Conservation (phyloP, 257 asterid genomes). For the Nicotiana tomentosiformis region DNA sequence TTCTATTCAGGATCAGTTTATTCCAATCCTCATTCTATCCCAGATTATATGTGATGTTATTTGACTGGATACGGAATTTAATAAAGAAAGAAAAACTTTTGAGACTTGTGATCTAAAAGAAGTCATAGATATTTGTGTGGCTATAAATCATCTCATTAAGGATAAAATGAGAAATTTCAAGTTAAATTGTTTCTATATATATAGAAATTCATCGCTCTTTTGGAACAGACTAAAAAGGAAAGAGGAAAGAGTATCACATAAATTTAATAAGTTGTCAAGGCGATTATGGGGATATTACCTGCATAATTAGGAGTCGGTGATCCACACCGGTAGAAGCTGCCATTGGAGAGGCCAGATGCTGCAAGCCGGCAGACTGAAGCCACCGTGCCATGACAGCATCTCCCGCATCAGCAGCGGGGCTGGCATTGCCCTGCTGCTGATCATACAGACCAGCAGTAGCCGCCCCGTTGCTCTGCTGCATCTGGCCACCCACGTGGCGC, state of each 20-base stretch:
- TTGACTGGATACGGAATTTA: too few species aligned
- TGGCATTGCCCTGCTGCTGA: conserved; percentile 61
- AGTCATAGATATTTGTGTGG: too few species aligned
- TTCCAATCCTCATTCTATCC: background rate
- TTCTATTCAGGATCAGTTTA: background rate
- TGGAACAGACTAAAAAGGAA: too few species aligned
- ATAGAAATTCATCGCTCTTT: too few species aligned
- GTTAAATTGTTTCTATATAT: too few species aligned
- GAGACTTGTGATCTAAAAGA: too few species aligned
- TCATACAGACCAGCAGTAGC: conserved; percentile 83
- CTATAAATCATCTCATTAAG: too few species aligned
- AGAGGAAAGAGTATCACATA: too few species aligned
- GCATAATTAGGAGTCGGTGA: conserved; percentile 78
- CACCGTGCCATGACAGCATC: conserved; percentile 99
- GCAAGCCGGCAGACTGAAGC: conserved; percentile 99
- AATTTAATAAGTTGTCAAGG: background rate
- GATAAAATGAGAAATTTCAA: too few species aligned
- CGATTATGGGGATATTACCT: conserved; percentile 36
- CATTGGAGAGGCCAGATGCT: conserved; percentile 99
- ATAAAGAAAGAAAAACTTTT: too few species aligned
- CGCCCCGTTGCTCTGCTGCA: conserved; percentile 97
- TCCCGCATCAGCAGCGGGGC: conserved; percentile 83
- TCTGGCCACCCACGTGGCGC: conserved; percentile 99
- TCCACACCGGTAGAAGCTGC: conserved; percentile 63
- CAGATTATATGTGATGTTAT: too few species aligned